Evolutionary conservation across 2,329 filamentous ascomycete species (phyloP), one percentile per base, ranked within the genome.

Genomic region (Ceratocystis variospora): DNA sequence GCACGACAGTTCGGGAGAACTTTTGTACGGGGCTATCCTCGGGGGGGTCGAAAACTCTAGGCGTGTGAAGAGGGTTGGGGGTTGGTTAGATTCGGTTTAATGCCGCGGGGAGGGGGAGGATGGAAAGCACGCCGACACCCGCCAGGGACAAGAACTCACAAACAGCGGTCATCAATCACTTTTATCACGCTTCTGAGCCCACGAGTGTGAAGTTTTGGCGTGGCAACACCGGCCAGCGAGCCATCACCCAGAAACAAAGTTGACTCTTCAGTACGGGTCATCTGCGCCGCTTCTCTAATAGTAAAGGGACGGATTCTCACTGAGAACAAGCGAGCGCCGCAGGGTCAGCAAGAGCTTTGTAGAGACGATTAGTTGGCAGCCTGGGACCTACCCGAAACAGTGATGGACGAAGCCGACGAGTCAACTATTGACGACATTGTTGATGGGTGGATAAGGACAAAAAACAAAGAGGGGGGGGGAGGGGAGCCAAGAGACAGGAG

Each of bases 171-270:
- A 73, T 99, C 95, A 64, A 99, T 83, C 22, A 99, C 92, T 77
- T 96, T 97, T 77, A 99, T 89, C 64, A 99, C 91, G 1, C 90
- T 87, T 72, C 92, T 83, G 66, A 99, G 86, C 6, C 95, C 94
- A 72, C 92, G 91, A 71, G 89, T 86, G 68, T 87, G 85, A 41
- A 96, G 82, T 73, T 93, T 96, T 0, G 92, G 92, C 1, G 90
- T 83, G 0, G 93, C 91, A 15, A 83, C 87, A 59, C 85, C 88
- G n/a, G 94, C 94, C 66, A 99, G 81, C 19, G 93, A 97, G 68
- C 94, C 94, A 75, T 99, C 94, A 68, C 94, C 94, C n/a, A 99
- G 83, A 74, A 99, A 99, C 46, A 96, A 76, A 4, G 90, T 91
- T 65, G 87, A 86, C 75, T 96, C 93, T 71, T 99, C 93, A 72